Evolutionary conservation across 139 green algal genomes (phyloP).

Genomic region (Prasinococcaceae sp.): DNA sequence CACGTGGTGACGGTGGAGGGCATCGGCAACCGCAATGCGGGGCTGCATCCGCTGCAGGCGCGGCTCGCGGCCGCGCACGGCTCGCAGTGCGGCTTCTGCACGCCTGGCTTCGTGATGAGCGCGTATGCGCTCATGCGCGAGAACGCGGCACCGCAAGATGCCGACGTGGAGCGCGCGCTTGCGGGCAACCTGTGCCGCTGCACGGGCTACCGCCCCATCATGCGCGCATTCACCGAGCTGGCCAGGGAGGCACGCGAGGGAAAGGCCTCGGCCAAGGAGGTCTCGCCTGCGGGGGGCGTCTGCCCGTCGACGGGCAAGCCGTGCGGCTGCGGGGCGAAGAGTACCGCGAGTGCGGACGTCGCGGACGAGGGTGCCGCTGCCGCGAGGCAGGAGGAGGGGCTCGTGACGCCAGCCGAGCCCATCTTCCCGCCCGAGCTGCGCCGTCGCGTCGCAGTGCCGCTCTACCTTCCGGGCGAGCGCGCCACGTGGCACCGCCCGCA

Average conservation of each 20-base stretch:
- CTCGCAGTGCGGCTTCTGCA: slow-evolving; percentile 96
- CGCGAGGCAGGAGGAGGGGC: not conserved
- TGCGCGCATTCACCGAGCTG: slow-evolving; percentile 74
- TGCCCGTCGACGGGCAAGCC: slow-evolving; percentile 63
- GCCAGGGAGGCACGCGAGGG: not conserved
- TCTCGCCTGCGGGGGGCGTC: slow-evolving; percentile 17
- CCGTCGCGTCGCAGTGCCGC: slow-evolving; percentile 16
- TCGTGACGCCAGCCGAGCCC: slow-evolving; percentile 39
- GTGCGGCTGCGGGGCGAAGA: slow-evolving; percentile 47
- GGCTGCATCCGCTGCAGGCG: slow-evolving; percentile 81
- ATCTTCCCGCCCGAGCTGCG: slow-evolving; percentile 86
- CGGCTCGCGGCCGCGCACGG: slow-evolving; percentile 69
- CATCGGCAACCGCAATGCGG: slow-evolving; percentile 59
- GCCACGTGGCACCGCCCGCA: slow-evolving; percentile 40
- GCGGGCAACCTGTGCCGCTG: slow-evolving; percentile 92
- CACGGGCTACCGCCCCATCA: slow-evolving; percentile 89
- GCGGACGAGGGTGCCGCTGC: too few species aligned
- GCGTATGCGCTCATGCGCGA: slow-evolving; percentile 80
- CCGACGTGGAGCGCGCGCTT: slow-evolving; percentile 83
- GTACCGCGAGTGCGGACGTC: too few species aligned
- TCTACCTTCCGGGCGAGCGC: slow-evolving; percentile 32
- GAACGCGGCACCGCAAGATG: slow-evolving; percentile 36
- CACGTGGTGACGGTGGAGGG: slow-evolving; percentile 89
- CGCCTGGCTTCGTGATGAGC: slow-evolving; percentile 92
- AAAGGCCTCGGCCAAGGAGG: not conserved